Evolutionary conservation across 495 filamentous ascomycete genomes (phyloP).

Genomic region (Halenospora varia): DNA sequence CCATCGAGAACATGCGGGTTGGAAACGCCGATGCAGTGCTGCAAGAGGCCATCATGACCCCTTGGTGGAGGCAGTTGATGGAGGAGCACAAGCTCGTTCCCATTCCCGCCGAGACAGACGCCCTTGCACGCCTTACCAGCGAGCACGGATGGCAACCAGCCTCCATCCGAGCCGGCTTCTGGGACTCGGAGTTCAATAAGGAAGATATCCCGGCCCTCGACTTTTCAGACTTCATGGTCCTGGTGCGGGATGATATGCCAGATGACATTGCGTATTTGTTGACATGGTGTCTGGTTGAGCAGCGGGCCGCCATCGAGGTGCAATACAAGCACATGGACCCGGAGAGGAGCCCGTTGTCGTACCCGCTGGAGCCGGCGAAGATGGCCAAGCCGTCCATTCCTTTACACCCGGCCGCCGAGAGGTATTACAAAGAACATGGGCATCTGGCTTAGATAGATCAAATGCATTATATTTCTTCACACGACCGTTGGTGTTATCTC

Average conservation of each 20-base stretch:
- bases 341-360: constrained; percentile 16
- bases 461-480: neutral
- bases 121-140: neutral
- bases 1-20: constrained; percentile 5
- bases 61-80: constrained; percentile 23
- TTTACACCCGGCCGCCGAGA: neutral
- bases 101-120: constrained; percentile 9
- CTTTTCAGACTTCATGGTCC: constrained; percentile 22
- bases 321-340: constrained; percentile 18
- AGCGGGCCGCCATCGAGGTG: constrained; percentile 9
- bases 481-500: neutral
- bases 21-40: constrained; percentile 18
- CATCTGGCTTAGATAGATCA: neutral
- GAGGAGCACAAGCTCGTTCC: constrained; percentile 9
- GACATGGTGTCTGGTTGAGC: constrained; percentile 20
- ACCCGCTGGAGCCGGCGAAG: constrained; percentile 19
- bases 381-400: constrained; percentile 12
- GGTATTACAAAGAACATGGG: neutral
- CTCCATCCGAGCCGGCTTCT: constrained; percentile 9
- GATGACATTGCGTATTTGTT: constrained; percentile 22
- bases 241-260: constrained; percentile 22
- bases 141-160: neutral
- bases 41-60: constrained; percentile 25
- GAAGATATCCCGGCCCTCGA: constrained; percentile 18
- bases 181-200: constrained; percentile 3